Evolutionary conservation across 495 filamentous ascomycete genomes (phyloP), one percentile per base, ranked within the genome.

Genomic region (Aspergillus avenaceus): DNA sequence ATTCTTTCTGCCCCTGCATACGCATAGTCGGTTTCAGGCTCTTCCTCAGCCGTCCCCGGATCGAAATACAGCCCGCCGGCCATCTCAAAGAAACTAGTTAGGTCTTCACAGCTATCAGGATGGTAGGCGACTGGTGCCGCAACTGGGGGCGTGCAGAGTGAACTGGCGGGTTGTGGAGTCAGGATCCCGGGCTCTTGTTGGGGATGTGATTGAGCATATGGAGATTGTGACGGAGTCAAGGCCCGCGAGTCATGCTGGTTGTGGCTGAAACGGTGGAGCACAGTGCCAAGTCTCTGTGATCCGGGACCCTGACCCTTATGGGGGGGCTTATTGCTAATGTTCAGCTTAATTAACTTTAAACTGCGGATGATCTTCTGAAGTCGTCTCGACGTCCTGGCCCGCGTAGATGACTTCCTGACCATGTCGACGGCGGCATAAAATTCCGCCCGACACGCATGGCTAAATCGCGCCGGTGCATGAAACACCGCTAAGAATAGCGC

Each of bases 381-480:
- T 22, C 70, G 52, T 25, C 71, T 51, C 11, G 68, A 73, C 8
- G 64, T 69, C 18, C 59, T 59, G 2, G 64, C 70, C 5, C 67
- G 58, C 4, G 66, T 70, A 0, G 68, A 66, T 8, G 71, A 83
- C 32, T 83, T 82, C 49, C 88, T 82, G 24, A 95, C 84, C 36
- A 92, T 76, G 38, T 90, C 87, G 5, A 91, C 78, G 1, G 86
- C 89, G 61, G 84, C 81, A 63, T 90, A 90, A 58, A 92, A 95
- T 61, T 91, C 88, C 14, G 79, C 77, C 3, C 86, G 76, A 56
- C 86, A 88, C 19, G 74, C 59, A 8, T 77, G 71, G 49, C 80
- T 85, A 63, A 91, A 95, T 34, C 82, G 77, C 2, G 82, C 70
- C 0, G 89, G 88, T 0, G 87, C 86, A 62, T 95, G 88, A 6